These are phyloP conservation scores for Saccharata proteae DNA, from an alignment of 2,329 filamentous ascomycete species.

Conservation along the genomic window DNA sequence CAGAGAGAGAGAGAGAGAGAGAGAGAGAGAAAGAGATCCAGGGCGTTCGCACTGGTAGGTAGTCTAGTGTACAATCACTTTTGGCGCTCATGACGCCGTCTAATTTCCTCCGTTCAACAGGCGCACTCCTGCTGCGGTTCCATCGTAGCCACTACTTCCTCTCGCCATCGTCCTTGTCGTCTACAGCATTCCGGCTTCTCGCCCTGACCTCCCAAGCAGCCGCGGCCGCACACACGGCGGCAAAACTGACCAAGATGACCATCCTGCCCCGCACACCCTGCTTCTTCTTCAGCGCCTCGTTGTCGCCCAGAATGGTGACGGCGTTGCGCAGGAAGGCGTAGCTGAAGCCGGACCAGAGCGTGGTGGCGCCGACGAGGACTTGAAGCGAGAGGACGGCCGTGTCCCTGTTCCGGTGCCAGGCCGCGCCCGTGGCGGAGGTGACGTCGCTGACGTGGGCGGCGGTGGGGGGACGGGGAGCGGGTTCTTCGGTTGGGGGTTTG, in stretches of 20 bases:
- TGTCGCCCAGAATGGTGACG: slow-evolving; percentile 62
- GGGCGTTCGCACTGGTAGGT: too few species aligned
- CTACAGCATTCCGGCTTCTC: too few species aligned
- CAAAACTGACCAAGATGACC: slow-evolving; percentile 36
- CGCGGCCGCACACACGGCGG: slow-evolving; percentile 30
- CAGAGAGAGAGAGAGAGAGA: too few species aligned
- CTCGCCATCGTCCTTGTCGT: too few species aligned
- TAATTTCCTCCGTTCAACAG: too few species aligned
- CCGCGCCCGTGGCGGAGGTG: not conserved
- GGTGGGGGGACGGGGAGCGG: slow-evolving; percentile 4
- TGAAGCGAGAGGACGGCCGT: slow-evolving; percentile 36
- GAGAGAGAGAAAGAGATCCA: too few species aligned
- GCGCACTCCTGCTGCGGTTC: too few species aligned
- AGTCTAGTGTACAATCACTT: too few species aligned
- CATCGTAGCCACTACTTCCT: too few species aligned
- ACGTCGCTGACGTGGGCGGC: not conserved
- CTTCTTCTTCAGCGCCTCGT: slow-evolving; percentile 35
- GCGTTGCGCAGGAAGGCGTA: slow-evolving; percentile 87
- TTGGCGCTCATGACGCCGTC: too few species aligned
- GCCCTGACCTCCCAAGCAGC: slow-evolving; percentile 10
- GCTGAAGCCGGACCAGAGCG: slow-evolving; percentile 84
- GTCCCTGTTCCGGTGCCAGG: slow-evolving; percentile 15
- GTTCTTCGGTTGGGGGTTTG: not conserved
- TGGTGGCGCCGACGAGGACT: slow-evolving; percentile 77
- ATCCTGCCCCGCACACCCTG: slow-evolving; percentile 35